Evolutionary conservation across 2,329 filamentous ascomycete species (phyloP), one percentile per base, ranked within the genome.

Genomic region (Neocatenulostroma microsporum): DNA sequence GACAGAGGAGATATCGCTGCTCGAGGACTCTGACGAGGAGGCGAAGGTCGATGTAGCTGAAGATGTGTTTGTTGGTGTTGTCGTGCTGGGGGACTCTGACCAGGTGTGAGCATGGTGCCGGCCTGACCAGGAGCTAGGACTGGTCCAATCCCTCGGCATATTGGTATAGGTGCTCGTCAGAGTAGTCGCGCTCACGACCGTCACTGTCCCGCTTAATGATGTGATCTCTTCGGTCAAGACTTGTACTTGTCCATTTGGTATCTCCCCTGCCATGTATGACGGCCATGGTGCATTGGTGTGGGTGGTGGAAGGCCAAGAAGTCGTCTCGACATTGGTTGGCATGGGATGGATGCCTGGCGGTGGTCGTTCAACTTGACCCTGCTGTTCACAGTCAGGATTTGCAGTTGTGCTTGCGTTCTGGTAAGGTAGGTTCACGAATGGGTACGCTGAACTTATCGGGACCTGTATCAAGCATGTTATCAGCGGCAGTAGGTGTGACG

Each of bases 391-490:
- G 21, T 34, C 33, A 35, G 41, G 30, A 25, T 30, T 35, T 14
- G 30, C 14, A 12, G 37, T 33, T 15, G 25, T 31, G 32, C 35
- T 39, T 27, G 34, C 23, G 23, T 33, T 40, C 28, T 28, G 34
- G 13, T 36, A 41, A 4, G 24, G 30, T 30, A 23, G 27, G 5
- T 36, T 37, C 28, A 39, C 35, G 35, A 49, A 39, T 27, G 53
- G 52, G 35, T 45, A 44, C 32, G 50, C 51, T 15, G 37, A 47
- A 31, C 43, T 49, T 20, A 39, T 34, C 29, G 46, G 41, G 15
- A 49, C 44, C 47, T 56, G 53, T 37, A 40, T n/a, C n/a, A n/a
- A 30, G 30, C 47, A 34, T 24, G 39, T 42, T 35, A 55, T 54
- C 45, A 57, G 49, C 37, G 48, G 30, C 30, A 56, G 45, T 18